A percentile compares a stretch with the other conserved stretches of the same genome.
Evolutionary conservation across 2,329 filamentous ascomycete species (phyloP).

Genomic region (Colletotrichum salicis): DNA sequence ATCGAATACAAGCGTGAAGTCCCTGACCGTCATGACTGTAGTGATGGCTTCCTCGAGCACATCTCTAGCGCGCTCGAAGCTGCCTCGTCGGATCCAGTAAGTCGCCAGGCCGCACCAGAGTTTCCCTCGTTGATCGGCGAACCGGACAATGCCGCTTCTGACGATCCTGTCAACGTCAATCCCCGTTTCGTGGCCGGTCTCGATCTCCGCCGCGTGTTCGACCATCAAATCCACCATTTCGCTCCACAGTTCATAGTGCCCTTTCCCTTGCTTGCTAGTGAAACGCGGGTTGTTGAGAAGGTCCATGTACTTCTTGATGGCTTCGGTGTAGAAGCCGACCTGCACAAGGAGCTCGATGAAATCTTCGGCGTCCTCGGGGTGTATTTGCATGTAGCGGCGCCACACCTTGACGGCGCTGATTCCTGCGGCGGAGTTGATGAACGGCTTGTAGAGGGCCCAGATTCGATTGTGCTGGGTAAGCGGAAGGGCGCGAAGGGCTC

Average conservation of each 20-base stretch:
- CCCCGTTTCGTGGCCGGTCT: conserved; percentile 81
- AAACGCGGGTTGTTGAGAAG: conserved; percentile 92
- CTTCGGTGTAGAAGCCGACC: conserved; percentile 87
- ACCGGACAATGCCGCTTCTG: conserved; percentile 88
- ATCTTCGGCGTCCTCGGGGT: conserved; percentile 94
- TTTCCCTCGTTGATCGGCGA: conserved; percentile 93
- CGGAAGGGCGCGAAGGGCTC: conserved; percentile 88
- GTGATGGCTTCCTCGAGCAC: conserved; percentile 96
- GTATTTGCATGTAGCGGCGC: conserved; percentile 96
- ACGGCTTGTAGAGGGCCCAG: conserved; percentile 90
- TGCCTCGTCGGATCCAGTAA: conserved; percentile 94
- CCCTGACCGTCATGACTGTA: conserved; percentile 97
- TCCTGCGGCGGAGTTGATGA: conserved; percentile 90
- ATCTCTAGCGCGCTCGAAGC: conserved; percentile 92
- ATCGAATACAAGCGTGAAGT: conserved; percentile 97
- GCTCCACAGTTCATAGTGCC: conserved; percentile 95
- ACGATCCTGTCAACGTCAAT: conserved; percentile 94
- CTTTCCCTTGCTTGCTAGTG: conserved; percentile 91
- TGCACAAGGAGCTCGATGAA: conserved; percentile 90
- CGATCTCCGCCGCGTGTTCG: conserved; percentile 86
- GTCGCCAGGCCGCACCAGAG: conserved; percentile 95
- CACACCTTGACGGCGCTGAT: conserved; percentile 93
- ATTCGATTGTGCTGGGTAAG: conserved; percentile 96
- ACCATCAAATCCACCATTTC: conserved; percentile 97
- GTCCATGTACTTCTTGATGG: conserved; percentile 89